Base-by-base conservation (phyloP, 805 yeast genomes). In the Ascoidea tarda region DNA sequence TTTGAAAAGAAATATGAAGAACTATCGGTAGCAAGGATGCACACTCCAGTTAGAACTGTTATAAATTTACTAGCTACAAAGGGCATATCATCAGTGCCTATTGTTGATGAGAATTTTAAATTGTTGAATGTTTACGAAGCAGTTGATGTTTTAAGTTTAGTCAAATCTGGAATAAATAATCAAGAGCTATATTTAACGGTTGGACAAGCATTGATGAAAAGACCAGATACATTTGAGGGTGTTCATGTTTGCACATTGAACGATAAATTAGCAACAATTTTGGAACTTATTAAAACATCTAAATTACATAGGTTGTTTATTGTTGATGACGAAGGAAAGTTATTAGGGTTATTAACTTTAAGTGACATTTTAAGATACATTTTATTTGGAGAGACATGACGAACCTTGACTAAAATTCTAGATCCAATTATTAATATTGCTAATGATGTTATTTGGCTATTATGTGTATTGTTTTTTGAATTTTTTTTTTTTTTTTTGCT, bases 161-260 rank as follows among this genome's bases (percentile, higher is more conserved):
- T 93, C 54, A 91, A 90, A 67, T 96, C 96, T 46, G 97, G 97
- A 5, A 82, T 89, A 63, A 89, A 91, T 63, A 84, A 89, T 45
- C 98, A 93, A 66, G 44, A 38, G 14, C 71, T 91, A 56, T 84
- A 89, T 46, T 72, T 93, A 59, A 83, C 91, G 54, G 96, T 93
- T 4, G 99, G 99, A 3, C 97, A 93, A 66, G 98, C 98, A 0
- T 72, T 93, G 51, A 79, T 93, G 81, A 81, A 96, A 67, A 75
- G 96, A 63, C 82, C 96, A 4, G 96, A 90, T 59, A 97, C 93
- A 64, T 93, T 91, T 61, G 98, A 93, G 67, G 99, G 99, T 54
- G 98, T 93, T 12, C 87, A 89, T 68, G 93, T 98, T 0, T 93
- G 99, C 68, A 87, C 97, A 0, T 74, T 81, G 58, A 77, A 81